A percentile compares a stretch with the other conserved stretches of the same genome.
Conservation (phyloP, 1,139 yeast genomes). For the Lodderomyces oxycetoniae region DNA sequence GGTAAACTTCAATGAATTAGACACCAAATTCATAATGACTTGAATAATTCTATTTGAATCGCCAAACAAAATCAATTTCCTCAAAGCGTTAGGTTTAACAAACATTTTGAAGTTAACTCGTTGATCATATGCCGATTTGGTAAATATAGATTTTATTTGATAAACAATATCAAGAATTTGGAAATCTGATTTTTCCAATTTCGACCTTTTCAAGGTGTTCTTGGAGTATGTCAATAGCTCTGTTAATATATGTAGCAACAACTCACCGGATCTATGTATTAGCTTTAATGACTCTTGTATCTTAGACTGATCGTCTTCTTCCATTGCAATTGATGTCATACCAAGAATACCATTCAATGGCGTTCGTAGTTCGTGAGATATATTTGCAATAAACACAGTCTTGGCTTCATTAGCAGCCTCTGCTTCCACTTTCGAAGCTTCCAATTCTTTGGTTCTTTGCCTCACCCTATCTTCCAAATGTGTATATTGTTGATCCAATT, state of each 20-base stretch:
- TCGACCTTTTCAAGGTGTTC: conserved; percentile 83
- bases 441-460: conserved; percentile 81
- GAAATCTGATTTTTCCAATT: conserved; percentile 75
- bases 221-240: conserved; percentile 86
- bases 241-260: conserved; percentile 78
- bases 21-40: conserved; percentile 79
- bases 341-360: conserved; percentile 95
- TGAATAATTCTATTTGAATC: conserved; percentile 86
- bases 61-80: conserved; percentile 68
- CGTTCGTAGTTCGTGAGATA: conserved; percentile 91
- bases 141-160: conserved; percentile 83
- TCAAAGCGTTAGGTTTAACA: conserved; percentile 54
- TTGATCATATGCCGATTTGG: conserved; percentile 76
- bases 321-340: conserved; percentile 91
- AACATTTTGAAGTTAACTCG: conserved; percentile 58
- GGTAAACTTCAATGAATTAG: conserved; percentile 75
- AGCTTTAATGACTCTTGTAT: conserved; percentile 65
- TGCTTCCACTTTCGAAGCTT: conserved; percentile 83
- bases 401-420: conserved; percentile 94
- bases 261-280: conserved; percentile 83
- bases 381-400: conserved; percentile 90
- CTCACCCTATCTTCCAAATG: conserved; percentile 87
- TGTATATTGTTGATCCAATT: conserved; percentile 75
- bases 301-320: conserved; percentile 63
- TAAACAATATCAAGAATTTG: conserved; percentile 70